These are phyloP conservation scores for Oenanthe sinensis DNA, from an alignment of 129 eudicot species.

Conservation along the genomic window DNA sequence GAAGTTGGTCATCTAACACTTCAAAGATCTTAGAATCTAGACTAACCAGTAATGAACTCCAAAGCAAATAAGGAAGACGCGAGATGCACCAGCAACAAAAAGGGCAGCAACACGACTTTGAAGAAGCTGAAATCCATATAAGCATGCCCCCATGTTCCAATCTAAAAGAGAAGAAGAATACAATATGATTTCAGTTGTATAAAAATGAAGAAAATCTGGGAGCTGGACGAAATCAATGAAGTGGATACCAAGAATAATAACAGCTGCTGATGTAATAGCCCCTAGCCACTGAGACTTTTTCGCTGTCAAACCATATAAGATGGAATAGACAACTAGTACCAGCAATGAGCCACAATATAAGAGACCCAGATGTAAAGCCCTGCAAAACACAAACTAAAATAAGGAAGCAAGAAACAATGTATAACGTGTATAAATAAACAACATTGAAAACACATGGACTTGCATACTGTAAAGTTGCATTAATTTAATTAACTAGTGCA, in stretches of 20 bases:
- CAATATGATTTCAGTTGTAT: background rate
- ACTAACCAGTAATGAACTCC: conserved; percentile 98
- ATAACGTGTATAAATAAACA: background rate
- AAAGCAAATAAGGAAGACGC: conserved; percentile 94
- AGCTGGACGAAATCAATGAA: background rate
- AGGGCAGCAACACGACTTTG: conserved; percentile 85
- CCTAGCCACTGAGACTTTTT: conserved; percentile 95
- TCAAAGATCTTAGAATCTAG: conserved; percentile 3
- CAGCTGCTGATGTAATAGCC: conserved; percentile 92
- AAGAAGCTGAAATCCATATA: conserved; percentile 93
- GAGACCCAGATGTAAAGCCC: conserved; percentile 91
- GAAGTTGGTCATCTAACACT: background rate
- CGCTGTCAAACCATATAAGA: conserved; percentile 87
- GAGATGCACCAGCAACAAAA: conserved; percentile 90
- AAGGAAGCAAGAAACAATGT: background rate
- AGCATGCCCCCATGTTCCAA: conserved; percentile 99
- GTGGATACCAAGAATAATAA: conserved; percentile 77
- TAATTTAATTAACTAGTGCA: background rate
- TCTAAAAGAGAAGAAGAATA: conserved; percentile 30
- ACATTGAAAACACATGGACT: background rate
- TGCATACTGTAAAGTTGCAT: background rate
- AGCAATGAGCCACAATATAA: conserved; percentile 80
- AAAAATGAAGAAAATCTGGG: background rate
- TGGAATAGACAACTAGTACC: conserved; percentile 85
- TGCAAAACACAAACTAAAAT: conserved; percentile 25